phyloP scores from a whole-genome alignment of 306 rosid genomes.

The Morella rubra region DNA sequence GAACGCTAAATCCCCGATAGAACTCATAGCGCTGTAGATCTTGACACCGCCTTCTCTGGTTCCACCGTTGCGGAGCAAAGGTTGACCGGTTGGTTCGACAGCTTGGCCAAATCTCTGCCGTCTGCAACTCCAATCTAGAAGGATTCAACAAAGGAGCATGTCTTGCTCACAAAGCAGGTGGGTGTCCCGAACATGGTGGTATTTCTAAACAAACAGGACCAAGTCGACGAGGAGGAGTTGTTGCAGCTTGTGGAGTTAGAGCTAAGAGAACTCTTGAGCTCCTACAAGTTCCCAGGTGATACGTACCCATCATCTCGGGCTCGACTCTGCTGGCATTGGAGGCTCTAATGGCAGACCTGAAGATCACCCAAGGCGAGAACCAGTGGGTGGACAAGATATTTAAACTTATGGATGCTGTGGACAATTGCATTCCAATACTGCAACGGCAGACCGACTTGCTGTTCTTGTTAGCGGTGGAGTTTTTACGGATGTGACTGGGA shows the following conservation, averaged over 20 bases:
- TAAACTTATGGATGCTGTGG: conserved; percentile 34
- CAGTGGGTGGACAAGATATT: conserved; percentile 36
- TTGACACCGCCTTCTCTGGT: no score
- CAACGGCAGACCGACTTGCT: conserved; percentile 33
- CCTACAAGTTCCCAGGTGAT: conserved; percentile 82
- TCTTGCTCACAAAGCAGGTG: conserved; percentile 73
- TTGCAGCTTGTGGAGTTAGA: conserved; percentile 77
- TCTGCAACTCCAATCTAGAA: no score
- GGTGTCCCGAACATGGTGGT: conserved; percentile 83
- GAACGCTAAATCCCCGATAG: no score
- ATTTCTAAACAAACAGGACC: conserved; percentile 78
- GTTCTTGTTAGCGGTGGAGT: conserved; percentile 31
- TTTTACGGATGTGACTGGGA: conserved; percentile 37
- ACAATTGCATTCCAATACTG: conserved; percentile 32
- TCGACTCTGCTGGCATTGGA: conserved; percentile 54
- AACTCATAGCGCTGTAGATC: no score
- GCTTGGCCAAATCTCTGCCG: no score
- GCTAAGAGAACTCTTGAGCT: conserved; percentile 70
- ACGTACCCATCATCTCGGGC: conserved; percentile 69
- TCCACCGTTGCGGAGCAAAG: no score
- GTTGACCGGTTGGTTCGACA: no score
- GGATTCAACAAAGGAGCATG: conserved; percentile 62
- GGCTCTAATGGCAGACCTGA: conserved; percentile 35
- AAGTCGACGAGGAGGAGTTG: conserved; percentile 86
- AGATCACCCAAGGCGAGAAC: conserved; percentile 33